Conservation (phyloP, 805 yeast species). For the Nematodospora valgi region DNA sequence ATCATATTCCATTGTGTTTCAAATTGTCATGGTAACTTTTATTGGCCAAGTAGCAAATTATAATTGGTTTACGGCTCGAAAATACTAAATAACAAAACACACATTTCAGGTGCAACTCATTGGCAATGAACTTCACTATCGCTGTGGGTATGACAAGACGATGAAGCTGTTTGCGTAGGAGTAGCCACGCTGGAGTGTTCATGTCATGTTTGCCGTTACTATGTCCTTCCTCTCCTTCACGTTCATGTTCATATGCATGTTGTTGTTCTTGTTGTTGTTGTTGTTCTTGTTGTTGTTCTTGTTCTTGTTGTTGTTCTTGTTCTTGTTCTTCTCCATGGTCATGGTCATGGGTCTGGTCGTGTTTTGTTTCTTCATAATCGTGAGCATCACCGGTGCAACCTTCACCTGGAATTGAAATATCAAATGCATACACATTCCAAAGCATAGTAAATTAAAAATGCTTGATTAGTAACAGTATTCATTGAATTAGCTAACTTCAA, state of each 20-base stretch:
- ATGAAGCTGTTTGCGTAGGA: neutral
- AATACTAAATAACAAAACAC: neutral
- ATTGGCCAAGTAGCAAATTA: too few relatives aligned
- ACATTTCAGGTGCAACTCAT: too few relatives aligned
- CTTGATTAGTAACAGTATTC: constrained; percentile 34
- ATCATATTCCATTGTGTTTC: too few relatives aligned
- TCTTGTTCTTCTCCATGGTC: constrained; percentile 2
- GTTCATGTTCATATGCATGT: constrained; percentile 2
- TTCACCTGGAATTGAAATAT: constrained; percentile 17
- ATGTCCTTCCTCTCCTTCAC: neutral
- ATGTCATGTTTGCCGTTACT: neutral
- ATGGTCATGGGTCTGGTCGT: constrained; percentile 3
- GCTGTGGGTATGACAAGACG: constrained; percentile 16
- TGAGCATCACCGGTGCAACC: constrained; percentile 16
- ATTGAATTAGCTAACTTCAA: constrained; percentile 31
- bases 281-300: too few relatives aligned
- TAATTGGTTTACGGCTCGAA: too few relatives aligned
- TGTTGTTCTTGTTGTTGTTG: neutral
- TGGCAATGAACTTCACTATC: constrained; percentile 17
- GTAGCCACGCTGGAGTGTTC: neutral
- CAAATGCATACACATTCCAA: constrained; percentile 19
- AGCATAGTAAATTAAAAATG: constrained; percentile 13
- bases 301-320: neutral
- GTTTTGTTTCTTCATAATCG: neutral
- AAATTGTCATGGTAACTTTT: too few relatives aligned